phyloP scores from a whole-genome alignment of 2,329 filamentous ascomycete species.

The Moelleriella libera region DNA sequence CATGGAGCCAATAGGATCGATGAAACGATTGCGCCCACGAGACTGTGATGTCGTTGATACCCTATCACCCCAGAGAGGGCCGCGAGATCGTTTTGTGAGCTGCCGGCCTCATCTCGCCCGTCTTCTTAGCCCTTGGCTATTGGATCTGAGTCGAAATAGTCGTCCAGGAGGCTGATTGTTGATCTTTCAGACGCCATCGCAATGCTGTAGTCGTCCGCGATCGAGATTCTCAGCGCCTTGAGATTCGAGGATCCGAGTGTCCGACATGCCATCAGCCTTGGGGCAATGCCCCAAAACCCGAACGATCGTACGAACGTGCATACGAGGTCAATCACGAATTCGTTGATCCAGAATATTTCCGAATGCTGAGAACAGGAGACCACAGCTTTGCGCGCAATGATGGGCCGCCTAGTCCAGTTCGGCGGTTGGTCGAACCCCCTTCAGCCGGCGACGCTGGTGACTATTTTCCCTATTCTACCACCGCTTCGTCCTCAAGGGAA shows the following conservation, averaged over 20 bases:
- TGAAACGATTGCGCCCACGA: neutral
- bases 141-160: neutral
- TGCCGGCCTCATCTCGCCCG: conserved; percentile 3
- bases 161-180: neutral
- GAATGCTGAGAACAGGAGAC: conserved; percentile 59
- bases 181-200: conserved; percentile 59
- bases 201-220: conserved; percentile 90
- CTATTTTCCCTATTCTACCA: conserved; percentile 6
- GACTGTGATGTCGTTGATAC: conserved; percentile 51
- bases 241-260: conserved; percentile 68
- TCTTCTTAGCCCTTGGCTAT: too few species aligned
- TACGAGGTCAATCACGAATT: conserved; percentile 40
- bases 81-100: conserved; percentile 71
- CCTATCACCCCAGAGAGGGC: conserved; percentile 58
- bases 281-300: conserved; percentile 27
- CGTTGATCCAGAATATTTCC: conserved; percentile 87
- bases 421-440: conserved; percentile 34
- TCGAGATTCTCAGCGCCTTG: conserved; percentile 68
- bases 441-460: conserved; percentile 11
- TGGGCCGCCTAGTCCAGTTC: conserved; percentile 36
- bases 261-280: conserved; percentile 80
- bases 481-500: conserved; percentile 9
- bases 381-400: conserved; percentile 28
- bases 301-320: conserved; percentile 32
- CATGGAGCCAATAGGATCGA: neutral